Percentiles rank a stretch among this genome's conserved stretches.
Conservation (phyloP, 495 filamentous ascomycete species). For the Podospora didyma region DNA sequence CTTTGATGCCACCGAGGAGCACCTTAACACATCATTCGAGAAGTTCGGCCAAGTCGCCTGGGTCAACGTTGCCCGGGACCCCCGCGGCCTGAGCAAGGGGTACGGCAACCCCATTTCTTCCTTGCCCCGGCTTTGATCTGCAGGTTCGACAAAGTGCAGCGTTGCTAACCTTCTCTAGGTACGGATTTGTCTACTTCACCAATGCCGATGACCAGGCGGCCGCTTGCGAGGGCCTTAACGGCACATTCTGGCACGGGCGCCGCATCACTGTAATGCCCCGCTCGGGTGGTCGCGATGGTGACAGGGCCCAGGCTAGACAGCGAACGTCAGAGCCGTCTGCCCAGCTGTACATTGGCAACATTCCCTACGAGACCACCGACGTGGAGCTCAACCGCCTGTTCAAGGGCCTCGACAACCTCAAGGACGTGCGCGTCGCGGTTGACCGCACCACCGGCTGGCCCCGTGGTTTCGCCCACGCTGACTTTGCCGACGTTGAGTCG, state of each 20-base stretch:
- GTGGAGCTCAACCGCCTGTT: conserved; percentile 82
- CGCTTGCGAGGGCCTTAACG: conserved; percentile 63
- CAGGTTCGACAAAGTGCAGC: not conserved
- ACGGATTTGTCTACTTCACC: conserved; percentile 71
- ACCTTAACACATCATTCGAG: conserved; percentile 62
- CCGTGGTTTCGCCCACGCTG: conserved; percentile 85
- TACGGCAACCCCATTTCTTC: conserved; percentile 40
- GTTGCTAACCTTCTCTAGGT: conserved; percentile 49
- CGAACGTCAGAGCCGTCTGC: conserved; percentile 44
- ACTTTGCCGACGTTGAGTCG: conserved; percentile 65
- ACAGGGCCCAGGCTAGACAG: too few species aligned
- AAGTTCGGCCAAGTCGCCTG: conserved; percentile 59
- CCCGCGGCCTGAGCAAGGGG: conserved; percentile 82
- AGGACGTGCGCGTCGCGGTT: conserved; percentile 84
- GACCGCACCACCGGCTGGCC: conserved; percentile 84
- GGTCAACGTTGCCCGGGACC: conserved; percentile 60
- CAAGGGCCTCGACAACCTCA: conserved; percentile 61
- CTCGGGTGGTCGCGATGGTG: too few species aligned
- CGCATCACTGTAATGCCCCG: conserved; percentile 58
- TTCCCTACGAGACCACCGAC: conserved; percentile 86
- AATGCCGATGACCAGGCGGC: conserved; percentile 48
- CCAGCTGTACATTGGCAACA: conserved; percentile 83
- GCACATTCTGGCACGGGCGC: conserved; percentile 76
- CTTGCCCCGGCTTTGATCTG: not conserved
- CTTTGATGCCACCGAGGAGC: conserved; percentile 73